phyloP scores from a whole-genome alignment of 2,329 filamentous ascomycete species.

The Didymella pinodella region DNA sequence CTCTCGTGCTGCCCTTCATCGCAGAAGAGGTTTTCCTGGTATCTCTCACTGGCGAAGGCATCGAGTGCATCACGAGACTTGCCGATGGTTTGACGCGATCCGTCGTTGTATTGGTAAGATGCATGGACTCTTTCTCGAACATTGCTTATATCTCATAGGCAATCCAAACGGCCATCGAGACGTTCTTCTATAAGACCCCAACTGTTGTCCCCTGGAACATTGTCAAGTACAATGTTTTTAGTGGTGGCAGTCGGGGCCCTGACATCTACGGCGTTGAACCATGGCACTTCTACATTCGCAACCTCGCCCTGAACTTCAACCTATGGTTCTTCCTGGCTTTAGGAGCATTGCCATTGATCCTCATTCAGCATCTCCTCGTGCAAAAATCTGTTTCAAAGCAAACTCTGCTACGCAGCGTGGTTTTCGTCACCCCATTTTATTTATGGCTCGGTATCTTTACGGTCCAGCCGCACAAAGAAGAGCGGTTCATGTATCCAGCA shows the following conservation, averaged over 20 bases:
- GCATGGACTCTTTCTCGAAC: neutral
- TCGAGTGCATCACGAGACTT: conserved; percentile 67
- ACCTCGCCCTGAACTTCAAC: conserved; percentile 93
- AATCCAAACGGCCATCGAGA: conserved; percentile 75
- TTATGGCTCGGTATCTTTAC: conserved; percentile 94
- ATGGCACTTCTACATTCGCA: conserved; percentile 96
- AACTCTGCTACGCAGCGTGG: conserved; percentile 75
- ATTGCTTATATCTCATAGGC: conserved; percentile 56
- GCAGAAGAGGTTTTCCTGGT: conserved; percentile 74
- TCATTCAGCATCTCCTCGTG: conserved; percentile 73
- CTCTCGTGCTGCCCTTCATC: conserved; percentile 81
- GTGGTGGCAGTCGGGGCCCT: conserved; percentile 77
- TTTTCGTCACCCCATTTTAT: conserved; percentile 88
- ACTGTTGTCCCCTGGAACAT: conserved; percentile 89
- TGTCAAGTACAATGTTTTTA: conserved; percentile 93
- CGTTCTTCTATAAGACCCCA: conserved; percentile 83
- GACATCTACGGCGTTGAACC: conserved; percentile 95
- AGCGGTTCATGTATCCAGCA: conserved; percentile 97
- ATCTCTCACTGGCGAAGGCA: conserved; percentile 62
- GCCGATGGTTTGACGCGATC: conserved; percentile 72
- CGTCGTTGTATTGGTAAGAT: conserved; percentile 72
- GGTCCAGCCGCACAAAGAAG: conserved; percentile 93
- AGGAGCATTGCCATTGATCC: conserved; percentile 74
- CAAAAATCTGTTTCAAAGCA: conserved; percentile 69
- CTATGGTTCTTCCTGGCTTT: conserved; percentile 88